Base-by-base conservation (phyloP, 2,329 filamentous ascomycete species). In the Drechslerella stenobrocha region DNA sequence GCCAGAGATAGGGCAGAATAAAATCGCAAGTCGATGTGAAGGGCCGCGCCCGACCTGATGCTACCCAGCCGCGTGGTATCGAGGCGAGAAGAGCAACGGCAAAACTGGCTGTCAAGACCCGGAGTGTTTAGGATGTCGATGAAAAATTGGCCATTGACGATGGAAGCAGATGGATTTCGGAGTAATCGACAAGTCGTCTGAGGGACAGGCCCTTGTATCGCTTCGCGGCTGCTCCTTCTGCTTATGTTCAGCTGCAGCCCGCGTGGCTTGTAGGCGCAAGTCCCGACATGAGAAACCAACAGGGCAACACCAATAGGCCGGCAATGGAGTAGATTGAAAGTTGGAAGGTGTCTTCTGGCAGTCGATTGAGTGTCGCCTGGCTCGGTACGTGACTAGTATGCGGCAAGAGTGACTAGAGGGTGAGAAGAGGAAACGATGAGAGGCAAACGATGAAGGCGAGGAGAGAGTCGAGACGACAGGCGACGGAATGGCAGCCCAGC, bases 181-280 rank as follows among this genome's bases (percentile, higher is more conserved):
- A 48, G 42, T 42, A 22, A 40, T 47, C 44, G 37, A 42, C n/a
- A 42, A 20, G 28, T 56, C 26, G 51, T 56, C 40, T 40, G 28
- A 56, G 45, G 22, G 37, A 46, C 24, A 18, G 32, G 11, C 26
- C 26, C 28, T 15, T 13, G 61, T 34, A 37, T 57, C 52, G 30
- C 23, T 28, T 28, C 26, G 28, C 30, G 46, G 20, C 34, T 58
- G 47, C 35, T 53, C 61, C 44, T 66, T 53, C 61, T 59, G 48
- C 20, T 58, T 51, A 35, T 20, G 48, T 47, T 52, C 32, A 42
- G 44, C 52, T 59, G 53, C 52, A 55, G 46, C 47, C 51, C 26
- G 51, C 28, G 44, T 44, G 42, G 30, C 48, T 46, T 40, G 30
- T 42, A 23, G 46, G 52, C 51, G 52, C 46, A 45, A 26, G 40